A percentile compares a stretch with the other conserved stretches of the same genome.
phyloP scores from a whole-genome alignment of 441 rosid genomes.

The Hura crepitans region DNA sequence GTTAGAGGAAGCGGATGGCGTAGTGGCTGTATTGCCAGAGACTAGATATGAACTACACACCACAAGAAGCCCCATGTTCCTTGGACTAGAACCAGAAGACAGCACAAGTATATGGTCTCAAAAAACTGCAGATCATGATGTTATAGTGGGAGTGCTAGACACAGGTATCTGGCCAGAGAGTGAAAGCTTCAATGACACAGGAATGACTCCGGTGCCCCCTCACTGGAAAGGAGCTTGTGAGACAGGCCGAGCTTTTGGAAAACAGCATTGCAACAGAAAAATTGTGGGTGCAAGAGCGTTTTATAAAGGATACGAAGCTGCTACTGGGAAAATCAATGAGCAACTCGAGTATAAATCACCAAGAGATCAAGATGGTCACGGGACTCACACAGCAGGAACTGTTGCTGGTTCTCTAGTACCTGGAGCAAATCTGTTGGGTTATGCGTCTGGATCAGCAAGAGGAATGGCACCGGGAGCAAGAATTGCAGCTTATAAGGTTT shows the following conservation, averaged over 20 bases:
- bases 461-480: slow-evolving; percentile 84
- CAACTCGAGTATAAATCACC: slow-evolving; percentile 58
- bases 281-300: slow-evolving; percentile 77
- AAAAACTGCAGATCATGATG: slow-evolving; percentile 58
- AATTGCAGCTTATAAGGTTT: slow-evolving; percentile 77
- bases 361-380: slow-evolving; percentile 81
- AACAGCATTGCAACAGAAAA: slow-evolving; percentile 62
- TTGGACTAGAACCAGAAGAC: slow-evolving; percentile 52
- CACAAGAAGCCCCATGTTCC: slow-evolving; percentile 70
- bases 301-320: slow-evolving; percentile 61
- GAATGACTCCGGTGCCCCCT: slow-evolving; percentile 49
- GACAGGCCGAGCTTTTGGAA: slow-evolving; percentile 52
- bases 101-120: slow-evolving; percentile 67
- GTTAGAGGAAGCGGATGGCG: slow-evolving; percentile 50
- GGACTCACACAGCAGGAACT: slow-evolving; percentile 80
- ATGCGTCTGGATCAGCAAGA: slow-evolving; percentile 68
- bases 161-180: slow-evolving; percentile 89
- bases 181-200: slow-evolving; percentile 58
- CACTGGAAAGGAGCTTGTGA: slow-evolving; percentile 71
- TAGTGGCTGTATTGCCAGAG: slow-evolving; percentile 69
- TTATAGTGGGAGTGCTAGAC: slow-evolving; percentile 71
- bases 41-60: slow-evolving; percentile 70
- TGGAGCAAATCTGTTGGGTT: slow-evolving; percentile 57
- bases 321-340: slow-evolving; percentile 60
- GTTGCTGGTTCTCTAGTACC: slow-evolving; percentile 64